phyloP scores from a whole-genome alignment of 2,329 filamentous ascomycete species.

The Fusarium subtropicale region DNA sequence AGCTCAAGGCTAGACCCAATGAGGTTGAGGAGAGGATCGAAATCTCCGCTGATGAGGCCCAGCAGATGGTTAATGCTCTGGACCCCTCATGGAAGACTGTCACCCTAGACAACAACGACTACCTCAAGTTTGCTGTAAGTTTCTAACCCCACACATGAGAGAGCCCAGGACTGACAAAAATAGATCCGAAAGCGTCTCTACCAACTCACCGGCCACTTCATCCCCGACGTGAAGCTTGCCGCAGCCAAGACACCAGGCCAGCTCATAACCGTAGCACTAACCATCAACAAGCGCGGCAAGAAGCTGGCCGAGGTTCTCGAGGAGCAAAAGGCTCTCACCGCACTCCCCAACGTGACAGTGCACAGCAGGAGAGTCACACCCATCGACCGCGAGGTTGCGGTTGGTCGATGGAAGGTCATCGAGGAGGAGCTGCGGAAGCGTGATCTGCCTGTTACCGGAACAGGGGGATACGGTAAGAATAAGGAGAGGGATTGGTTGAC shows the following conservation, averaged over 20 bases:
- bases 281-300: conserved; percentile 65
- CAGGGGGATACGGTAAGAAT: conserved; percentile 54
- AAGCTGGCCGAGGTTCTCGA: conserved; percentile 73
- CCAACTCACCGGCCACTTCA: conserved; percentile 80
- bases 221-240: conserved; percentile 77
- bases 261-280: conserved; percentile 65
- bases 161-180: conserved; percentile 30
- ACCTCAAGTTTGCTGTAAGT: conserved; percentile 80
- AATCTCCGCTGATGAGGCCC: conserved; percentile 55
- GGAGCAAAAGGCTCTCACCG: conserved; percentile 57
- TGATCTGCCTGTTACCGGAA: conserved; percentile 68
- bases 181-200: conserved; percentile 85
- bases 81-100: conserved; percentile 68
- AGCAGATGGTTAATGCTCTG: conserved; percentile 59
- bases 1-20: conserved; percentile 48
- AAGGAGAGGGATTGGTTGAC: conserved; percentile 58
- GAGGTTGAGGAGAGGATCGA: conserved; percentile 43
- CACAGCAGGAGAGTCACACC: conserved; percentile 73
- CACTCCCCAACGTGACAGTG: conserved; percentile 77
- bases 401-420: conserved; percentile 85
- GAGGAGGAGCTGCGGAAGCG: conserved; percentile 74
- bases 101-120: conserved; percentile 62
- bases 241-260: conserved; percentile 65
- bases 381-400: conserved; percentile 75
- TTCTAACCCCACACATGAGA: fast-evolving